Conservation (phyloP, 2,329 filamentous ascomycete genomes). For the Spiromastix sp. region DNA sequence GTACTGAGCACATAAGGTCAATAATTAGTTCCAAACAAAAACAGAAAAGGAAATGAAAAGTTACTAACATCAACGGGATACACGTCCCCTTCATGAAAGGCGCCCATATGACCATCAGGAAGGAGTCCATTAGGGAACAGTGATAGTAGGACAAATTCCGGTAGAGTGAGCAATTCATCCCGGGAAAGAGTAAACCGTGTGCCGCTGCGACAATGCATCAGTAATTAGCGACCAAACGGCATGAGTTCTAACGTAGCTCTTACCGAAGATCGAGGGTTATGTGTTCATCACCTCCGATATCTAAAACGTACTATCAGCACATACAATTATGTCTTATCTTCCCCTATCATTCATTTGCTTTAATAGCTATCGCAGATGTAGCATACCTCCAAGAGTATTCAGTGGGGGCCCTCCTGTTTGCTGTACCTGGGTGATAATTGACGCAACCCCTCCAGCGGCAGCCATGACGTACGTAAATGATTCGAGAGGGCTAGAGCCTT, state of each 20-base stretch:
- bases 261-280: slow-evolving; percentile 92
- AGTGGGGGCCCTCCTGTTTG: slow-evolving; percentile 78
- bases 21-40: too few species aligned
- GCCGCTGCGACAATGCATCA: slow-evolving; percentile 6
- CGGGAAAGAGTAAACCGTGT: slow-evolving; percentile 87
- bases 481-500: slow-evolving; percentile 75
- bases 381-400: slow-evolving; percentile 77
- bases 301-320: slow-evolving; percentile 4
- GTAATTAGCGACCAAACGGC: slow-evolving; percentile 6
- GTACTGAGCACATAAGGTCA: slow-evolving; percentile 57
- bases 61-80: slow-evolving; percentile 91
- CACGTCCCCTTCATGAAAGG: slow-evolving; percentile 83
- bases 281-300: slow-evolving; percentile 63
- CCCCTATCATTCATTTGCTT: slow-evolving; percentile 5
- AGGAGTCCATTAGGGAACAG: slow-evolving; percentile 97
- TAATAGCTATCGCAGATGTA: slow-evolving; percentile 1
- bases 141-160: slow-evolving; percentile 95
- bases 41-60: slow-evolving; percentile 18
- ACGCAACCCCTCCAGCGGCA: slow-evolving; percentile 88
- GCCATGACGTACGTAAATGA: slow-evolving; percentile 97
- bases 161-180: slow-evolving; percentile 88
- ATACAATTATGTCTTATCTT: too few species aligned
- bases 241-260: slow-evolving; percentile 20
- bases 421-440: slow-evolving; percentile 98
- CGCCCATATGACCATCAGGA: slow-evolving; percentile 90